A percentile compares a stretch with the other conserved stretches of the same genome.
Conservation (phyloP, 805 yeast genomes). For the Metschnikowia dekortorum region DNA sequence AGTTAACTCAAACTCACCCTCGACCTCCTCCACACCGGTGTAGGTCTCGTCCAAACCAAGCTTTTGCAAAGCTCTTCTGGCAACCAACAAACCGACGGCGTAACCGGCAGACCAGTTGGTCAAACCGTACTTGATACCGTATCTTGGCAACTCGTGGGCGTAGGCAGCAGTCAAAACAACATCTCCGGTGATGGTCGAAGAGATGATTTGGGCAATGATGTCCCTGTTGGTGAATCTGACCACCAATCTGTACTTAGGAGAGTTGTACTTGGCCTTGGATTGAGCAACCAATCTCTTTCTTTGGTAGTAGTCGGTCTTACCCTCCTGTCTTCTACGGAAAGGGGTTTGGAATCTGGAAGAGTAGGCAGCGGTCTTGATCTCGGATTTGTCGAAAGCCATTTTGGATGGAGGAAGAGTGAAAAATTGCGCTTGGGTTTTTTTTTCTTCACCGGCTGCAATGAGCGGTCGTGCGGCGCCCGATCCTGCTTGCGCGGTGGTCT, state of each 20-base stretch:
- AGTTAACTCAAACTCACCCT: constrained; percentile 97
- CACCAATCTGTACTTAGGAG: constrained; percentile 99
- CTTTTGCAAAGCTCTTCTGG: constrained; percentile 98
- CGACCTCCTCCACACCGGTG: constrained; percentile 98
- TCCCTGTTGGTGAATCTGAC: constrained; percentile 99
- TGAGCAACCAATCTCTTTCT: constrained; percentile 99
- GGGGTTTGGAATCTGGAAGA: constrained; percentile 99
- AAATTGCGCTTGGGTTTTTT: constrained; percentile 3
- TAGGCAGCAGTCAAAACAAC: constrained; percentile 95
- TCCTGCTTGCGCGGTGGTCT: not conserved
- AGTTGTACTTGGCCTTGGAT: constrained; percentile 99
- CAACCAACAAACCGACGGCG: constrained; percentile 96
- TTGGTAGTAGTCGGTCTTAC: constrained; percentile 99
- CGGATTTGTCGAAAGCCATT: constrained; percentile 71
- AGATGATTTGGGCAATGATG: constrained; percentile 95
- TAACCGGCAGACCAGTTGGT: constrained; percentile 99
- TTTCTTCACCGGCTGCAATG: constrained; percentile 10
- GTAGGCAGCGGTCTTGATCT: constrained; percentile 84
- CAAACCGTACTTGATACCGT: constrained; percentile 97
- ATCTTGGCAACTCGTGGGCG: constrained; percentile 97
- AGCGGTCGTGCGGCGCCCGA: constrained; percentile 10
- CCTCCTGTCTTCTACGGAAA: constrained; percentile 99
- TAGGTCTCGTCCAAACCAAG: constrained; percentile 98
- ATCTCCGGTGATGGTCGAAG: constrained; percentile 97
- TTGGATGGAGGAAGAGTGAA: constrained; percentile 19